A percentile compares a stretch with the other conserved stretches of the same genome.
Conservation (phyloP, 345 rosid genomes). For the Bruguiera gymnorhiza region DNA sequence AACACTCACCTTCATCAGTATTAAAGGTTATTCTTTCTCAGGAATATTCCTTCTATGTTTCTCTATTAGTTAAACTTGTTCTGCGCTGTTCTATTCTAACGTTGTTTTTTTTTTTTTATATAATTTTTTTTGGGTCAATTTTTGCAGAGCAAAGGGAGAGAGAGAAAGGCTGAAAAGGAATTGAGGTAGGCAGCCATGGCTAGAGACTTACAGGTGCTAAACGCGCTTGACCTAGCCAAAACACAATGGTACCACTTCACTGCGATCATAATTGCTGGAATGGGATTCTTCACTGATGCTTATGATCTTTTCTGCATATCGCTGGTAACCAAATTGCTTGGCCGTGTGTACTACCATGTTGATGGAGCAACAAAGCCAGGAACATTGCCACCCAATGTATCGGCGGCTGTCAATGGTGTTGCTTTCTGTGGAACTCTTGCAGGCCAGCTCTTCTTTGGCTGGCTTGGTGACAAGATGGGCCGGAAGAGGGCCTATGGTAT, state of each 20-base stretch:
- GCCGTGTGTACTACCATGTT: conserved; percentile 66
- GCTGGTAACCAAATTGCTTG: conserved; percentile 76
- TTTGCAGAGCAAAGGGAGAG: neutral
- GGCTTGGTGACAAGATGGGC: conserved; percentile 81
- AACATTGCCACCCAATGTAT: conserved; percentile 60
- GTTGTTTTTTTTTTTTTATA: too few species aligned
- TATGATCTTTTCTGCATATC: conserved; percentile 80
- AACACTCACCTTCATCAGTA: too few species aligned
- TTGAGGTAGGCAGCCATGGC: conserved; percentile 34
- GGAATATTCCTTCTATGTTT: too few species aligned
- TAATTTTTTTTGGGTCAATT: too few species aligned
- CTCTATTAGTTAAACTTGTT: too few species aligned
- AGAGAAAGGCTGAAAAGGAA: neutral
- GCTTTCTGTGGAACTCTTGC: conserved; percentile 66
- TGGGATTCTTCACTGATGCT: conserved; percentile 87
- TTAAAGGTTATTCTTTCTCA: too few species aligned
- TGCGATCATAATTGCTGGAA: conserved; percentile 70
- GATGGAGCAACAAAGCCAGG: conserved; percentile 65
- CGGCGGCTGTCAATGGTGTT: conserved; percentile 75
- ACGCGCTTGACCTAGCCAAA: conserved; percentile 68
- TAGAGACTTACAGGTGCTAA: conserved; percentile 51
- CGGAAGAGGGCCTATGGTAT: conserved; percentile 70
- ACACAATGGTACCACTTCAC: conserved; percentile 87
- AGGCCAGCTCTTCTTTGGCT: conserved; percentile 77
- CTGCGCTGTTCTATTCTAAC: too few species aligned